Conservation (phyloP, 352 stramenopile species). For the Pilasporangium apinafurcum region DNA sequence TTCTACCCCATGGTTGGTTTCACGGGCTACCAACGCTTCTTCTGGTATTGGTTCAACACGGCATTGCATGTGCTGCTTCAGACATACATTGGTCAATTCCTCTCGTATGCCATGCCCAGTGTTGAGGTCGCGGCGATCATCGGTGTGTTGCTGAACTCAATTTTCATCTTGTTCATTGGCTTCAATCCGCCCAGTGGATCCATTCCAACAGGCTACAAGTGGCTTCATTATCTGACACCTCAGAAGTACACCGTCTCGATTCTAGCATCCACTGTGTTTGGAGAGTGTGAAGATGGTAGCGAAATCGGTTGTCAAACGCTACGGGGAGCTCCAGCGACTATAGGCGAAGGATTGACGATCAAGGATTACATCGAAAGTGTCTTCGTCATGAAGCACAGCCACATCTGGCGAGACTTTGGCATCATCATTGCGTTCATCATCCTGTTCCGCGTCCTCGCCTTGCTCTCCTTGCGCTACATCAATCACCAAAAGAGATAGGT, state of each 20-base stretch:
- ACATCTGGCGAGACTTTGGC: conserved; percentile 4
- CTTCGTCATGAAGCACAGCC: conserved; percentile 6
- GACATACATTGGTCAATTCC: conserved; percentile 16
- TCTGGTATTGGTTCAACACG: conserved; percentile 6
- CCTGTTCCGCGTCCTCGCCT: conserved; percentile 6
- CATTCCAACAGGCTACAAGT: conserved; percentile 10
- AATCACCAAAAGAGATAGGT: conserved; percentile 15
- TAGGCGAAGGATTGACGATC: neutral
- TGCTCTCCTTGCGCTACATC: conserved; percentile 10
- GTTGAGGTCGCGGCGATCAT: conserved; percentile 9
- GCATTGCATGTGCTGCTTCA: conserved; percentile 2
- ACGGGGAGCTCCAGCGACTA: neutral
- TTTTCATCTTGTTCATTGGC: conserved; percentile 16
- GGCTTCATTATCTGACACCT: conserved; percentile 10
- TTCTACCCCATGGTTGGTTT: conserved; percentile 66
- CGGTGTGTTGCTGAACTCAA: conserved; percentile 4
- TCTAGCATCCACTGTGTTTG: conserved; percentile 1
- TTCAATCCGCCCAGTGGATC: conserved; percentile 2
- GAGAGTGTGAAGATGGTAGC: conserved; percentile 2
- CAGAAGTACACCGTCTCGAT: conserved; percentile 8
- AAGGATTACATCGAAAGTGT: conserved; percentile 13
- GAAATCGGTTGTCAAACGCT: conserved; percentile 1
- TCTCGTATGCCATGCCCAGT: conserved; percentile 22
- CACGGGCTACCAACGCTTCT: conserved; percentile 1
- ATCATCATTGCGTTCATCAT: conserved; percentile 10